Base-by-base conservation (phyloP, 1,284 basidiomycete species). In the Porphyrellus sp. region DNA sequence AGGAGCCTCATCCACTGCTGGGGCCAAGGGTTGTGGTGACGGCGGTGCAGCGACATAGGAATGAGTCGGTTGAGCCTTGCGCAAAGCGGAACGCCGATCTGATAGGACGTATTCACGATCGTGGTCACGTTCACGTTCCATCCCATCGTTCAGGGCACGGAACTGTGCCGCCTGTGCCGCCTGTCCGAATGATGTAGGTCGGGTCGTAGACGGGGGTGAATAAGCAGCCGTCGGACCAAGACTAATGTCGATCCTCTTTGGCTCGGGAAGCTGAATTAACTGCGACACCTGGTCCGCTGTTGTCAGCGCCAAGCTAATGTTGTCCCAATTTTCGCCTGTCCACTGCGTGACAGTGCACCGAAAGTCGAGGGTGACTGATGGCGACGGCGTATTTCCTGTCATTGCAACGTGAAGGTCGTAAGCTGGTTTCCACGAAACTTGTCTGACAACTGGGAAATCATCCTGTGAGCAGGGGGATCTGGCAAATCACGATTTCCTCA, bases 311-410 rank as follows among this genome's bases (percentile, higher is more conserved):
- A 63, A 52, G 27, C 46, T 46, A 20, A 64, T 38, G 18, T 61
- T 57, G 5, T 66, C 62, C 62, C 64, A 66, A 24, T 51, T 38
- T 47, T 63, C 62, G 6, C 62, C 57, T 1, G 62, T 66, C 52
- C 44, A 46, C n/a, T 63, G 62, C 2, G 31, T 53, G 16, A 63
- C 49, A 12, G 27, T 46, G n/a, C 62, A 63, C 8, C 60, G 54
- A 43, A 67, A 63, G 40, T 66, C 42, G 16, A 63, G 53, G 16
- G 1, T 46, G 27, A 53, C 58, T 1, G 55, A 49, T 16, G 48
- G 27, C 3, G 54, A 61, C 5, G 62, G 62, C 2, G 30, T 45
- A 31, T 51, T 40, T 27, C 41, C 54, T n/a, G 27, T 13, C 46
- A 60, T 55, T 5, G 48, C 4, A 28, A 64, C 20, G 21, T 60